Evolutionary conservation across 495 filamentous ascomycete species (phyloP), one percentile per base, ranked within the genome.

Genomic region (Penicillium pulvis): DNA sequence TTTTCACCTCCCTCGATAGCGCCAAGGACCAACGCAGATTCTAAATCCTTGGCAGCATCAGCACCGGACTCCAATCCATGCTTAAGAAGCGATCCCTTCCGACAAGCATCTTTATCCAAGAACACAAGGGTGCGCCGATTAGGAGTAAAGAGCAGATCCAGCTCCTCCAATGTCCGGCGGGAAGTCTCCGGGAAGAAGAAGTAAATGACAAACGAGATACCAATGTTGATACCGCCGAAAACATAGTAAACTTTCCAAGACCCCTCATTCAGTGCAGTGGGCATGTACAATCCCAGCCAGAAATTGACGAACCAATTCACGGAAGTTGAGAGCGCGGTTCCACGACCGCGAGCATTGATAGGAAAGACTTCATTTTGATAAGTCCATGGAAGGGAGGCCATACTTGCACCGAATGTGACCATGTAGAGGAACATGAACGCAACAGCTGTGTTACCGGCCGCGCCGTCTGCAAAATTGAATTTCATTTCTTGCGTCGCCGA

Each of bases 131-230:
- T 48, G 14, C 12, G 9, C 11, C 46, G 46, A 30, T 48, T 48
- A 1, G 46, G 24, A 9, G 46, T 48, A 14, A 48, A 48, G 5
- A 48, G 46, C 2, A 48, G 24, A 31, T 48, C 46, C 46, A 48
- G 23, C 46, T 48, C 46, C 46, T 48, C 46, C 46, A 48, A 12
- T 12, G 46, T 48, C 46, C 46, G 46, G 23, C 46, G 20, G 12
- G 46, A 48, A 30, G 46, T 48, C 46, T 48, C 46, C 3, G 46
- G 46, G 24, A 48, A 48, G 46, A 48, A 48, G 30, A 48, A 48
- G 24, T 28, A 48, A 0, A 48, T 24, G 9, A 48, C 46, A 28
- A 48, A 48, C 46, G 46, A 48, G 46, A 48, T 48, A 9, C 46
- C 20, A 24, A 48, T 48, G 5, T 48, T 48, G 14, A 48, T 48